Percentiles rank a stretch among this genome's conserved stretches.
These are phyloP conservation scores for Cenchrus purpureus DNA, from an alignment of 176 grass and related monocot species.

Conservation along the genomic window DNA sequence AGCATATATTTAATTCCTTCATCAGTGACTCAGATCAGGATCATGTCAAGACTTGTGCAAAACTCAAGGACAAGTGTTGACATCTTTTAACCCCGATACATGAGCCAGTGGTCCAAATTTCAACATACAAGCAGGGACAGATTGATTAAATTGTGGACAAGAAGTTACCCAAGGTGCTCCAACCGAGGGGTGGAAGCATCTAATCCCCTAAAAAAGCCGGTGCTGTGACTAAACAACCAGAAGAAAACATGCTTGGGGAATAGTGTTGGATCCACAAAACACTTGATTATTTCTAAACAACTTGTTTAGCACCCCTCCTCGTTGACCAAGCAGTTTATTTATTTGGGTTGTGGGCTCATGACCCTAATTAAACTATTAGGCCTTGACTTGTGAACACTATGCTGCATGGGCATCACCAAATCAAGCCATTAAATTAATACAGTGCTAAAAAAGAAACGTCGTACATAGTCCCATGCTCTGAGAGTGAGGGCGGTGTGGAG, in stretches of 20 bases:
- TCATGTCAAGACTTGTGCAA: conserved; percentile 42
- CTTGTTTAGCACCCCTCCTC: conserved; percentile 37
- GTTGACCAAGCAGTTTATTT: conserved; percentile 61
- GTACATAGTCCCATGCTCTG: conserved; percentile 34
- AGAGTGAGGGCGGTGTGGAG: conserved; percentile 37
- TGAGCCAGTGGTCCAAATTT: conserved; percentile 56
- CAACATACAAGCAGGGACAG: conserved; percentile 56
- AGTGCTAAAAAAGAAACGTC: conserved; percentile 16
- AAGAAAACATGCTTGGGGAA: conserved; percentile 60
- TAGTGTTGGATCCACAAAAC: conserved; percentile 68
- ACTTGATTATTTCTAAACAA: conserved; percentile 48
- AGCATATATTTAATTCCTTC: background rate
- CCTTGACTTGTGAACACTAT: conserved; percentile 69
- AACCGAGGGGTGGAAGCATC: conserved; percentile 89
- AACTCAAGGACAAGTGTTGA: conserved; percentile 11
- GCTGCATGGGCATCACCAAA: conserved; percentile 64
- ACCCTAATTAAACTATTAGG: conserved; percentile 63
- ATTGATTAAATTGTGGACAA: conserved; percentile 65
- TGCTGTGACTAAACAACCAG: conserved; percentile 55
- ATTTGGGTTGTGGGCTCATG: conserved; percentile 57
- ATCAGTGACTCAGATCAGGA: conserved; percentile 36
- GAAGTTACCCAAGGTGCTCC: conserved; percentile 60
- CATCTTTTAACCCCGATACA: conserved; percentile 28
- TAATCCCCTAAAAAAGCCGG: conserved; percentile 58
- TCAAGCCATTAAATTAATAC: conserved; percentile 47